These are phyloP conservation scores for Lipomyces kockii DNA, from an alignment of 805 yeast genomes.

Conservation along the genomic window DNA sequence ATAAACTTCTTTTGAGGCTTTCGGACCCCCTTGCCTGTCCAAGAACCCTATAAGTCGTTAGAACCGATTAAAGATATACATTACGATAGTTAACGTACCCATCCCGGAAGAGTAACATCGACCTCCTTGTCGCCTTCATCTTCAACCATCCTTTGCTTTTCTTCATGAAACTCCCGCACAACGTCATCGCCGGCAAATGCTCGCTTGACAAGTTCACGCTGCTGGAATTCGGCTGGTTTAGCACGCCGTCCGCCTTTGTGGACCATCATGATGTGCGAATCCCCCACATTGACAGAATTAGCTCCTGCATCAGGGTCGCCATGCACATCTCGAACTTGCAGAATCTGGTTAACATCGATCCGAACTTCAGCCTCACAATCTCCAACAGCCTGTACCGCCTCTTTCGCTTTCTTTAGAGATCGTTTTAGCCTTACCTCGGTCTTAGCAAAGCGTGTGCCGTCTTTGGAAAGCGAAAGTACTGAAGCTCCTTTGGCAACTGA, in stretches of 20 bases:
- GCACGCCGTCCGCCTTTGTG: slow-evolving; percentile 24
- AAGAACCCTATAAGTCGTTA: slow-evolving; percentile 59
- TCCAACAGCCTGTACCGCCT: slow-evolving; percentile 32
- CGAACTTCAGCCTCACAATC: slow-evolving; percentile 37
- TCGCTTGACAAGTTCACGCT: slow-evolving; percentile 78
- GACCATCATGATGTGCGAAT: slow-evolving; percentile 16
- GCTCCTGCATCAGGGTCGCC: slow-evolving; percentile 51
- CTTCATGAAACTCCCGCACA: slow-evolving; percentile 75
- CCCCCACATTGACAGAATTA: slow-evolving; percentile 49
- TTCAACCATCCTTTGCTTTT: slow-evolving; percentile 65
- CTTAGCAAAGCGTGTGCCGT: slow-evolving; percentile 57
- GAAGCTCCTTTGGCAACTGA: slow-evolving; percentile 57
- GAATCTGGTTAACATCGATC: slow-evolving; percentile 52
- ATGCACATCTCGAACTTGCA: slow-evolving; percentile 57
- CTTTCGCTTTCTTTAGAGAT: slow-evolving; percentile 45
- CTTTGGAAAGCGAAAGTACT: slow-evolving; percentile 54
- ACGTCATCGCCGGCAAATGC: slow-evolving; percentile 99
- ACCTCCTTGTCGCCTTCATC: slow-evolving; percentile 89
- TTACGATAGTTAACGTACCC: slow-evolving; percentile 51
- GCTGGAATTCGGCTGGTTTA: slow-evolving; percentile 60
- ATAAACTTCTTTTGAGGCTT: slow-evolving; percentile 61
- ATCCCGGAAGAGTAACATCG: slow-evolving; percentile 89
- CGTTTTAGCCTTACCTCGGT: slow-evolving; percentile 36
- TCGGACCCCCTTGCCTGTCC: slow-evolving; percentile 75
- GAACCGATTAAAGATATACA: background rate